Evolutionary conservation across 306 rosid species (phyloP), one percentile per base, ranked within the genome.

Genomic region (Gastrolobium villosum): DNA sequence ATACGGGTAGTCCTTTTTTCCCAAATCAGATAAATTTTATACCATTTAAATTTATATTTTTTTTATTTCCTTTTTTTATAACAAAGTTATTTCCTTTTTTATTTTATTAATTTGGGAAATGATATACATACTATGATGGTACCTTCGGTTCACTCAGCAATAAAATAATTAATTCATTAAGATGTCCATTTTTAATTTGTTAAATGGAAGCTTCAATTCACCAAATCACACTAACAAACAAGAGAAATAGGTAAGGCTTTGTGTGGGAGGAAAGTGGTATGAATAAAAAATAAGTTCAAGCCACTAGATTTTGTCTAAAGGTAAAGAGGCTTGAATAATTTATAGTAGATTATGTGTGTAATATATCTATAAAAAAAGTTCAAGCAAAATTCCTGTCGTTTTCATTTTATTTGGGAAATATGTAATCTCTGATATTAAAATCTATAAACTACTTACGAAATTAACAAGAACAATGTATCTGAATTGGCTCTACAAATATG

Each of bases 401-500:
- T 31, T 44, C 45, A 36, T 35, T 49, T 3, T 45, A 50, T 20
- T 65, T 49, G 37, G 28, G 2, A 40, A 30, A 1, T 54, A 13
- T 53, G 10, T 39, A 5, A 10, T 35, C 2, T 3, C 2, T 32
- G 7, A 20, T 6, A 10, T 72, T 26, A 10, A 40, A 10, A 49
- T 40, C 8, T 8, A 13, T 10, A 53, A 2, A 36, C 3, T 35
- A 31, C 20, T 14, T 13, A 44, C 35, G n/a, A 57, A 34, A 61
- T 26, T 53, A 37, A 30, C 41, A 39, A 57, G 7, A 7, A 59
- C 37, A 5, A 0, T 55, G 74, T 15, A 13, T 34, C 30, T 40
- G 20, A 64, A 50, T 34, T 43, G 26, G 8, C 43, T 65, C 70
- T 55, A 54, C 28, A 50, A 30, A 65, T 60, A 66, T 66, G 80